Evolutionary conservation across 805 yeast genomes (phyloP).

Genomic region (Kuraishia piskuri): DNA sequence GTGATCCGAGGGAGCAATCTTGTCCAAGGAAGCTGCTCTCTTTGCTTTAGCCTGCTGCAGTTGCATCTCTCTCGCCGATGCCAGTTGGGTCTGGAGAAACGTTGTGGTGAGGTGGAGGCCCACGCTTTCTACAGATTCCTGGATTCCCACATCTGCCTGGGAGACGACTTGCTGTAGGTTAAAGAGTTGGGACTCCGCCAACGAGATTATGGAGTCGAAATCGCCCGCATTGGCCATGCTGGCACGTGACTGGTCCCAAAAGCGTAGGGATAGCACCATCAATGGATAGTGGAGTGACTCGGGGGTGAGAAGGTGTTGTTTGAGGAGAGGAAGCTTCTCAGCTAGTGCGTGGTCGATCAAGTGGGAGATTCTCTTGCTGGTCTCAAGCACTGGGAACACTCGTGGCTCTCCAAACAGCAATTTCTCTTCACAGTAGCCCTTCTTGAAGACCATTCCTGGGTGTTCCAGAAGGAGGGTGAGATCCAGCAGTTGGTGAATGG

Average conservation of each 20-base stretch:
- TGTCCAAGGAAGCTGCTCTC: conserved; percentile 22
- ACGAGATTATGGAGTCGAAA: conserved; percentile 23
- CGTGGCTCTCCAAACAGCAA: no score
- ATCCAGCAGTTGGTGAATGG: conserved; percentile 45
- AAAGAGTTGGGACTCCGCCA: conserved; percentile 30
- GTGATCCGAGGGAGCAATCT: conserved; percentile 23
- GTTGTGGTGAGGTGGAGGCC: no score
- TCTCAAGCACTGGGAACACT: no score
- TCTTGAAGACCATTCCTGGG: conserved; percentile 52
- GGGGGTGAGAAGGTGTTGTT: conserved; percentile 35
- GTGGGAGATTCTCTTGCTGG: no score
- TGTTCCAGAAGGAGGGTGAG: conserved; percentile 45
- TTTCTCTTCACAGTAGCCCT: conserved; percentile 45
- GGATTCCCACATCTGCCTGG: conserved; percentile 20
- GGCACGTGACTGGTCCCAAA: conserved; percentile 62
- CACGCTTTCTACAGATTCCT: conserved; percentile 29
- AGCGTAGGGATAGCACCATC: conserved; percentile 45
- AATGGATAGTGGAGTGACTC: conserved; percentile 47
- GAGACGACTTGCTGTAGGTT: conserved; percentile 13
- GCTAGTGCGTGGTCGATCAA: background rate
- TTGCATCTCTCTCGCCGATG: conserved; percentile 26
- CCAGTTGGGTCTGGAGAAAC: no score
- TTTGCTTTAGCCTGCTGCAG: conserved; percentile 29
- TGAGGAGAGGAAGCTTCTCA: conserved; percentile 34
- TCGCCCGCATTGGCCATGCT: conserved; percentile 41